Evolutionary conservation across 371 early-diverging fungal genomes (phyloP), one percentile per base, ranked within the genome.

Genomic region (Actinomortierella wolfii): DNA sequence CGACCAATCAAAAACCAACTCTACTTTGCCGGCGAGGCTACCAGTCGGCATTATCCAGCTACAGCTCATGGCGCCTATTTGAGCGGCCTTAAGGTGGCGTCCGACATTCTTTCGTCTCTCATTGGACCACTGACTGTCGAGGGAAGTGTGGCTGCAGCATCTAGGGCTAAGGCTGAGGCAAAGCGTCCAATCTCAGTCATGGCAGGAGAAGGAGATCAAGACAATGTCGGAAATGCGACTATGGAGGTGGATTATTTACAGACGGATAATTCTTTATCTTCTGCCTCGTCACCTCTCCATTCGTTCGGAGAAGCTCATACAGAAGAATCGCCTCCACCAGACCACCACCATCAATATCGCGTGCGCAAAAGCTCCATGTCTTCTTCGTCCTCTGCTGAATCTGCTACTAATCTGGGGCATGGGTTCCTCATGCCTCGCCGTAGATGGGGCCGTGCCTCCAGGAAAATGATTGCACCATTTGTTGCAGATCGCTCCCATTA

Each of bases 11-110:
- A 68, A 45, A 47, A 52, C 23, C 70, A 64, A 28, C 53, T 76
- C 17, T 76, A 61, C 45, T 76, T 70, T 67, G 77, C 73, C 23
- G 77, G 77, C 15, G 77, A 76, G 46, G 68, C 67, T 2, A 76
- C 77, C 8, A 61, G 68, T 23, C 63, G 73, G 17, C 65, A 71
- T 14, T 76, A 76, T 25, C 71, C 71, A 3, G 77, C 73, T 2
- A 76, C 77, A 9, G 73, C 73, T 1, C 71, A 70, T 56, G 77
- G 77, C 8, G 77, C 77, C 0, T 61, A 67, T 51, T 28, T 76
- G 21, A 73, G 74, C 43, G 77, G 77, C 0, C 5, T 68, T 23
- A 50, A 50, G 20, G 77, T 59, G 9, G 73, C 77, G 44, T 67
- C 69, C 21, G 62, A 76, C 11, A 61, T 76, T 26, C 45, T 67